Percentiles rank a stretch among this genome's conserved stretches.
These are phyloP conservation scores for Mycogone perniciosa DNA, from an alignment of 2,329 filamentous ascomycete species.

Conservation along the genomic window DNA sequence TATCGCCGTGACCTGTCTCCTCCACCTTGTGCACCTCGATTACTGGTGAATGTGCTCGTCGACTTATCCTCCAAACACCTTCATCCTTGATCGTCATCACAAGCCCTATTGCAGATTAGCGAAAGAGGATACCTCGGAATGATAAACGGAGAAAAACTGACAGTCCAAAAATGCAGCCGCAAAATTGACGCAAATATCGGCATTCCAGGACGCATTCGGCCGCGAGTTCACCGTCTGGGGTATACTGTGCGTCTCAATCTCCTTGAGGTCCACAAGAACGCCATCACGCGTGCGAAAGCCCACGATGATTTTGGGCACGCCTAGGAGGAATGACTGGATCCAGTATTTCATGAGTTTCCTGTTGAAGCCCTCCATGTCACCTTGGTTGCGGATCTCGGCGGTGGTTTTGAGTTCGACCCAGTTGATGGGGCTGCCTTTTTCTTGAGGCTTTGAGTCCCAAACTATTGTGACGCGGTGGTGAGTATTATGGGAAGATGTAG, in stretches of 20 bases:
- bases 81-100: conserved; percentile 57
- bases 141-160: conserved; percentile 34
- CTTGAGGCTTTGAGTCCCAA: conserved; percentile 72
- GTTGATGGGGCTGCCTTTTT: conserved; percentile 63
- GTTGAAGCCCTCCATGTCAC: conserved; percentile 71
- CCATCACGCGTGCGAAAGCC: conserved; percentile 74
- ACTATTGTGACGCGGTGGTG: conserved; percentile 40
- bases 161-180: conserved; percentile 70
- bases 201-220: conserved; percentile 73
- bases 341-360: conserved; percentile 92
- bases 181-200: conserved; percentile 91
- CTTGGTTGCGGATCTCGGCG: conserved; percentile 60
- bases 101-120: conserved; percentile 43
- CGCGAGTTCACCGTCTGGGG: conserved; percentile 65
- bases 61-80: conserved; percentile 75
- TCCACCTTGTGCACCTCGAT: conserved; percentile 72
- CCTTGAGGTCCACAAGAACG: conserved; percentile 64
- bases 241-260: conserved; percentile 73
- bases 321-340: conserved; percentile 92
- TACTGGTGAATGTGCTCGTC: conserved; percentile 52
- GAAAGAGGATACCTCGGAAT: not conserved
- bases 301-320: conserved; percentile 85
- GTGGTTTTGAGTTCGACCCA: conserved; percentile 96
- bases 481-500: not conserved
- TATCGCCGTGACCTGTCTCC: conserved; percentile 67